Percentiles rank a stretch among this genome's conserved stretches.
These are phyloP conservation scores for Sistotremastrum suecicum DNA, from an alignment of 768 basidiomycete genomes.

Conservation along the genomic window DNA sequence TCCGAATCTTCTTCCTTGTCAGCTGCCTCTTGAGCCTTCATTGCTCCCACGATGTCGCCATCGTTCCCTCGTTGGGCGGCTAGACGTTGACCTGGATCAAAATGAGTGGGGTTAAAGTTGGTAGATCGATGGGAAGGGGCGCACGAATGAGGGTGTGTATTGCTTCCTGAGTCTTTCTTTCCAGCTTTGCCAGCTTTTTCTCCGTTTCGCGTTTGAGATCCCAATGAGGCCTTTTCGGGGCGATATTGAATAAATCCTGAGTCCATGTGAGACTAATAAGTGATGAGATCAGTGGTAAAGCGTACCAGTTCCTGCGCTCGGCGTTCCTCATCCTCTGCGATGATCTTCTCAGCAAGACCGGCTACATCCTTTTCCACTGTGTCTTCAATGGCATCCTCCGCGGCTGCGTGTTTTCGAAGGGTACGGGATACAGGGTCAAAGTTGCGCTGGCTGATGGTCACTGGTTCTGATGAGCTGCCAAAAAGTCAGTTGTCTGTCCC, in stretches of 20 bases:
- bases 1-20: slow-evolving; percentile 42
- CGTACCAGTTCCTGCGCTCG: slow-evolving; percentile 79
- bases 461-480: background rate
- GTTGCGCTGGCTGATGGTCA: slow-evolving; percentile 55
- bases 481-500: background rate
- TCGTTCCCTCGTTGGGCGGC: slow-evolving; percentile 67
- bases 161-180: slow-evolving; percentile 81
- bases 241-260: slow-evolving; percentile 93
- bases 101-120: background rate
- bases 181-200: slow-evolving; percentile 78
- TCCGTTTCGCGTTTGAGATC: slow-evolving; percentile 91
- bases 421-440: slow-evolving; percentile 85
- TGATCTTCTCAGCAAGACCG: slow-evolving; percentile 73
- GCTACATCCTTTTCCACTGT: slow-evolving; percentile 80
- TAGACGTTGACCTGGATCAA: slow-evolving; percentile 52
- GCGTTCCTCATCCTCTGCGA: slow-evolving; percentile 74
- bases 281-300: background rate
- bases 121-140: background rate
- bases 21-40: slow-evolving; percentile 59
- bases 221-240: slow-evolving; percentile 94
- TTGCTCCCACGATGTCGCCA: slow-evolving; percentile 70
- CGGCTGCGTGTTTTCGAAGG: slow-evolving; percentile 45
- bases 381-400: slow-evolving; percentile 50
- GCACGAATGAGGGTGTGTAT: slow-evolving; percentile 87
- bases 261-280: slow-evolving; percentile 6